Conservation (phyloP, 208 protist species). For the Phytomonas sp. region DNA sequence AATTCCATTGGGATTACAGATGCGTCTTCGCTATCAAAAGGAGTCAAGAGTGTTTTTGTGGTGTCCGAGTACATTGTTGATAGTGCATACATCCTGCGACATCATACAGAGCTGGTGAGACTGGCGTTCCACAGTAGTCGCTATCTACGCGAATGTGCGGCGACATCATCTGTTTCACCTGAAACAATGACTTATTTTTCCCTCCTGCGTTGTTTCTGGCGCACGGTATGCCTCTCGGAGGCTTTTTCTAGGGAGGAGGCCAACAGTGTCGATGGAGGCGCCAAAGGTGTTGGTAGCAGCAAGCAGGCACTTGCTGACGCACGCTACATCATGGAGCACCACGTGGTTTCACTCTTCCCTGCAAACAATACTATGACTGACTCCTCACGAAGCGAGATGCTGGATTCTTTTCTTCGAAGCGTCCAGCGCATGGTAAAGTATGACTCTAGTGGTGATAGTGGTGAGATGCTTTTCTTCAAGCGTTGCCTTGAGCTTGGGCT, state of each 20-base stretch:
- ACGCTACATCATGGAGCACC: slow-evolving; percentile 18
- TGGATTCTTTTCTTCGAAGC: slow-evolving; percentile 15
- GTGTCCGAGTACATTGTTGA: slow-evolving; percentile 50
- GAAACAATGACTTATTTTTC: slow-evolving; percentile 38
- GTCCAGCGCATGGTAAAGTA: slow-evolving; percentile 34
- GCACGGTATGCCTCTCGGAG: slow-evolving; percentile 45
- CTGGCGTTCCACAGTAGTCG: slow-evolving; percentile 37
- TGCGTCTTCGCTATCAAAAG: not conserved
- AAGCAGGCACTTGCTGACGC: slow-evolving; percentile 35
- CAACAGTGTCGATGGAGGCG: not conserved
- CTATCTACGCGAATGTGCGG: slow-evolving; percentile 9
- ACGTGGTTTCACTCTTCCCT: not conserved
- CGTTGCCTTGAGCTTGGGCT: slow-evolving; percentile 19
- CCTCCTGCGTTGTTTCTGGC: slow-evolving; percentile 58
- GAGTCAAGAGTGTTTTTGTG: slow-evolving; percentile 14
- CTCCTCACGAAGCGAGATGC: not conserved
- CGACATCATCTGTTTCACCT: slow-evolving; percentile 11
- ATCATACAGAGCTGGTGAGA: slow-evolving; percentile 30
- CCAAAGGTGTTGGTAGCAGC: slow-evolving; percentile 8
- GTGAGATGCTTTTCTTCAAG: slow-evolving; percentile 63
- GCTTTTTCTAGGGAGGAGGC: slow-evolving; percentile 19
- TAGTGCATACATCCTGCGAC: slow-evolving; percentile 49
- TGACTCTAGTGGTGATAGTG: slow-evolving; percentile 53
- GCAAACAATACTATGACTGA: not conserved
- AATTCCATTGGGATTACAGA: not conserved